A percentile compares a stretch with the other conserved stretches of the same genome.
These are phyloP conservation scores for Pseudogymnoascus sp. DNA, from an alignment of 2,329 filamentous ascomycete genomes.

Conservation along the genomic window DNA sequence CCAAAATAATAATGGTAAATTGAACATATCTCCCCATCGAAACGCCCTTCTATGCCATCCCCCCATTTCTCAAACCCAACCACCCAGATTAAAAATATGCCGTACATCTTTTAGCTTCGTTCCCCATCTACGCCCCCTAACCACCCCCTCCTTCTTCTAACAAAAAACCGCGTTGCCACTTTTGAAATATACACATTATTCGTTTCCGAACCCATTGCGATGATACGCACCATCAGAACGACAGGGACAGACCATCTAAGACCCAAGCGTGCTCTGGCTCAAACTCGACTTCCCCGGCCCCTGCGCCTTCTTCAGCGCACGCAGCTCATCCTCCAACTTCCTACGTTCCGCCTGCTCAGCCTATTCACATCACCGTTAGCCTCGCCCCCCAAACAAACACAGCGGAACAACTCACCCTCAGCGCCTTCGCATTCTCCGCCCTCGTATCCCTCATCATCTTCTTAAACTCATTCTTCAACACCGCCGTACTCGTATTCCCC, in stretches of 20 bases:
- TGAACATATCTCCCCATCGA: background rate
- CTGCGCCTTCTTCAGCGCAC: slow-evolving; percentile 35
- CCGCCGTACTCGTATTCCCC: slow-evolving; percentile 52
- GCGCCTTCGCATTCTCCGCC: slow-evolving; percentile 54
- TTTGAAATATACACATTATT: slow-evolving; percentile 2
- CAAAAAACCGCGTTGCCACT: background rate
- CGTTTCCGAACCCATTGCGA: background rate
- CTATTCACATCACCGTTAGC: slow-evolving; percentile 33
- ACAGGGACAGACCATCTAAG: background rate
- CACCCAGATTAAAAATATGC: background rate
- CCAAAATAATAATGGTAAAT: background rate
- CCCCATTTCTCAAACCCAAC: background rate
- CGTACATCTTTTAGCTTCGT: background rate
- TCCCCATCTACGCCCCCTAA: background rate
- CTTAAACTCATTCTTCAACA: slow-evolving; percentile 68
- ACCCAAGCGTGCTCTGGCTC: slow-evolving; percentile 20
- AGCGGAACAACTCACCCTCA: slow-evolving; percentile 48
- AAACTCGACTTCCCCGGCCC: slow-evolving; percentile 30
- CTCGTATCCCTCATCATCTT: slow-evolving; percentile 73
- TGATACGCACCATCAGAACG: background rate
- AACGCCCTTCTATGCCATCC: background rate
- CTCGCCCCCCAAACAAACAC: slow-evolving; percentile 4
- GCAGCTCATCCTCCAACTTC: slow-evolving; percentile 56
- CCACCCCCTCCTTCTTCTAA: background rate
- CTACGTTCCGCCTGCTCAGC: slow-evolving; percentile 65